Percentiles rank a stretch among this genome's conserved stretches.
Evolutionary conservation across 1,284 basidiomycete species (phyloP).

Genomic region (Cutaneotrichosporon spelunceum): DNA sequence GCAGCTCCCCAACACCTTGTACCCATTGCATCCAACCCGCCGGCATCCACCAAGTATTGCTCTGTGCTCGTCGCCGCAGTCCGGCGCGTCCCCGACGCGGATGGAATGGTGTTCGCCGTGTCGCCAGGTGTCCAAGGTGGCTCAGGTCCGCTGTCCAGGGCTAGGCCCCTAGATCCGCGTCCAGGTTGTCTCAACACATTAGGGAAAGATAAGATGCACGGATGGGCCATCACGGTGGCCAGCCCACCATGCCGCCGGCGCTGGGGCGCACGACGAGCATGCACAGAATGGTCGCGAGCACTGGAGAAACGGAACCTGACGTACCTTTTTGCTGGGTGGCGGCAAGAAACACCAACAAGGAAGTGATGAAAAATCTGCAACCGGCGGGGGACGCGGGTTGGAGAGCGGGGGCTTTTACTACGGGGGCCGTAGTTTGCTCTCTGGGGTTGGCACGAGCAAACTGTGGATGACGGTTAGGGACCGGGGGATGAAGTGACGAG

Average conservation of each 20-base stretch:
- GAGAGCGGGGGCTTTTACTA: background rate
- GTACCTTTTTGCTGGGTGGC: background rate
- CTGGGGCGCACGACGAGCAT: background rate
- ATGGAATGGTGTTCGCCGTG: background rate
- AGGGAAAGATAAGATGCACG: conserved; percentile 28
- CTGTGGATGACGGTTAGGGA: background rate
- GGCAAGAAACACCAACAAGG: background rate
- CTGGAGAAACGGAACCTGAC: background rate
- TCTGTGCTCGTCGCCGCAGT: background rate
- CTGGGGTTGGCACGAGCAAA: background rate
- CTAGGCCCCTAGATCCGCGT: conserved; percentile 27
- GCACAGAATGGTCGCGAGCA: background rate
- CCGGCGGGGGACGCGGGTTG: background rate
- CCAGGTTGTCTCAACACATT: conserved; percentile 26
- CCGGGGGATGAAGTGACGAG: background rate
- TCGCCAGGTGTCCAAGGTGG: conserved; percentile 9
- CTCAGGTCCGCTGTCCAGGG: conserved; percentile 25
- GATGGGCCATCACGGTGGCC: conserved; percentile 7
- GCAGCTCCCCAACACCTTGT: background rate
- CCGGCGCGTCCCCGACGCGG: background rate
- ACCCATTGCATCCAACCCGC: background rate
- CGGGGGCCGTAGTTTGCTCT: background rate
- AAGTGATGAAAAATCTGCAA: background rate
- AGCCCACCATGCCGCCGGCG: conserved; percentile 1
- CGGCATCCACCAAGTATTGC: background rate